Evolutionary conservation across 2,329 filamentous ascomycete genomes (phyloP).

Genomic region (Colletotrichum paranaense): DNA sequence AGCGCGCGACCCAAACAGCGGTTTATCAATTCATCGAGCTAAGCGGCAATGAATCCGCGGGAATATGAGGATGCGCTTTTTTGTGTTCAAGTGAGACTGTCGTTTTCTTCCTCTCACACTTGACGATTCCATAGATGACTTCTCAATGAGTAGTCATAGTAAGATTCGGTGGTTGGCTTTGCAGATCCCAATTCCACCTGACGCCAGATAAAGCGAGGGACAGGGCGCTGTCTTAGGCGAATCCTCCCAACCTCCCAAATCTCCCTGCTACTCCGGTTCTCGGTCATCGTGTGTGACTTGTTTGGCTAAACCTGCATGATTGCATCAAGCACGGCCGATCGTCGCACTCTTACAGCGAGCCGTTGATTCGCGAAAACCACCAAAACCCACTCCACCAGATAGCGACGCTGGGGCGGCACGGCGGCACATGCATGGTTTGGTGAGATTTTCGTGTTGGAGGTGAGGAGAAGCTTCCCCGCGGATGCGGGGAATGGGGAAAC

Average conservation of each 20-base stretch:
- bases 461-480: conserved; percentile 12
- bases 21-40: no score
- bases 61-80: no score
- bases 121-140: no score
- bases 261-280: background rate
- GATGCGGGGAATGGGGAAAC: conserved; percentile 9
- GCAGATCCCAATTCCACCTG: background rate
- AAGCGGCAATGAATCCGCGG: fast-evolving
- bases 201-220: no score
- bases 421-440: background rate
- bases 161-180: background rate
- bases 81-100: no score
- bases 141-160: background rate
- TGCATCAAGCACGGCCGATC: background rate
- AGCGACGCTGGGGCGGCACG: background rate
- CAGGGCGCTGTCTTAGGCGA: no score
- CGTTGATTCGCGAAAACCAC: background rate
- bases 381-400: background rate
- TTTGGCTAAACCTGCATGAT: background rate
- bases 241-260: no score
- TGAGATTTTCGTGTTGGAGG: background rate
- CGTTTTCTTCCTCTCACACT: no score
- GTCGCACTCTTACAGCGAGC: background rate
- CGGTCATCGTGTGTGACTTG: background rate
- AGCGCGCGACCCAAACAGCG: no score